Evolutionary conservation across 768 basidiomycete species (phyloP), one percentile per base, ranked within the genome.

Genomic region (Cystofilobasidium bisporidii): DNA sequence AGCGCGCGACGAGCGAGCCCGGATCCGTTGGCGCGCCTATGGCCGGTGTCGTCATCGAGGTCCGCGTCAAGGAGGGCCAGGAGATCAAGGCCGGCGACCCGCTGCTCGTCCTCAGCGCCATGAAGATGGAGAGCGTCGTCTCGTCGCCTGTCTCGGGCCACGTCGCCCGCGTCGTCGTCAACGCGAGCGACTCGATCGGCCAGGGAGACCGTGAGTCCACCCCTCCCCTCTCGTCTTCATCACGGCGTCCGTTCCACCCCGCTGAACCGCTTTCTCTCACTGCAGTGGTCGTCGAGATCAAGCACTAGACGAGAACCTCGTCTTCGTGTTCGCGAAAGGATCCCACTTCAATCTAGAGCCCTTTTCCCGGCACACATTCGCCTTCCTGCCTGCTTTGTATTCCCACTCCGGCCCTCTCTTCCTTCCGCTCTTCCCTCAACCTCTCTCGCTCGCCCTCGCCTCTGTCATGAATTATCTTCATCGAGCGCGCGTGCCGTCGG

Each of bases 101-200:
- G 67, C 80, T 97, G 71, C 88, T 88, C 78, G 90, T 97, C 69
- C 80, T 96, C 78, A 92, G 89, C 77, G 94, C 94, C 20, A 97
- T 97, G 94, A 93, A 94, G 91, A 97, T 98, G 94, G 94, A 99
- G 80, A 91, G 89, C 70, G 86, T 89, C 71, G 91, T 98, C 56
- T 94, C 91, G 36, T 88, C 92, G 33, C 93, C 96, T 30, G 94
- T 98, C 53, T 92, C 92, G 61, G 96, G 96, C 53, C 91, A 92
- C 77, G 83, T 98, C 79, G 92, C 91, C 80, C 87, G 94, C 48
- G 89, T 99, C 33, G 84, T 86, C 61, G 91, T 97, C 62, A 84
- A 86, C 71, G 88, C 92, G 83, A 89, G 89, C 71, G 96, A 99
- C 77, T 92, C 90, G 32, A 89, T 97, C 80, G 87, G 86, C 77